Evolutionary conservation across 2,329 filamentous ascomycete species (phyloP).

Genomic region (Escovopsis sp.): DNA sequence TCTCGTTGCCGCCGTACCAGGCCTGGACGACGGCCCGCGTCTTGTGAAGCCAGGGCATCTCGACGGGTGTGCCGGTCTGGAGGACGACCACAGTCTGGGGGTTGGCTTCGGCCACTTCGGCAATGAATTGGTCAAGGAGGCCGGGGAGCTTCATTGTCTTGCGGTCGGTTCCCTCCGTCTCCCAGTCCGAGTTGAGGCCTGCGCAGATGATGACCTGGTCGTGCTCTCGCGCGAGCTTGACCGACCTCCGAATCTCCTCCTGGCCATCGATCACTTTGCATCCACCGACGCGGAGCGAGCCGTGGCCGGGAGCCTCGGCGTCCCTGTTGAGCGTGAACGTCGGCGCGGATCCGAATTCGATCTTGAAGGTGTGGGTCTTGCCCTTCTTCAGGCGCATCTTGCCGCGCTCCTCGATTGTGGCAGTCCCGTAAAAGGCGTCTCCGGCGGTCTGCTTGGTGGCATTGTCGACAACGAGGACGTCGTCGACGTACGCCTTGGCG

Average conservation of each 20-base stretch:
- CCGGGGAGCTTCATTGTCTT: constrained; percentile 66
- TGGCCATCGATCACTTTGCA: constrained; percentile 41
- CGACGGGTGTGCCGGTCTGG: constrained; percentile 61
- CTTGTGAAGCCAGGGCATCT: constrained; percentile 51
- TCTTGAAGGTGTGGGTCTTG: constrained; percentile 39
- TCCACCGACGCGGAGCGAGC: constrained; percentile 47
- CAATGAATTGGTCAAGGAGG: constrained; percentile 53
- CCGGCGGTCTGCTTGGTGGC: constrained; percentile 45
- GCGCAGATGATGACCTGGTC: constrained; percentile 68
- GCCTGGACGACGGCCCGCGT: constrained; percentile 52
- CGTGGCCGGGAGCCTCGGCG: constrained; percentile 37
- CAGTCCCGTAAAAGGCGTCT: constrained; percentile 49
- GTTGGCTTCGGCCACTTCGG: constrained; percentile 49
- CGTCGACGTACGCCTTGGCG: constrained; percentile 49
- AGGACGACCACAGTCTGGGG: constrained; percentile 57
- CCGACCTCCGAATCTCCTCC: constrained; percentile 49
- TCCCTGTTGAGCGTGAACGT: constrained; percentile 38
- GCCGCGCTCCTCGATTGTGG: constrained; percentile 48
- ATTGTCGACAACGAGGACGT: constrained; percentile 48
- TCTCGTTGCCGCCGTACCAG: constrained; percentile 82
- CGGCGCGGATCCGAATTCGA: constrained; percentile 45
- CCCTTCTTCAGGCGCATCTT: constrained; percentile 41
- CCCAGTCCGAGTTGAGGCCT: constrained; percentile 69
- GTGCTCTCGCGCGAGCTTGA: constrained; percentile 48
- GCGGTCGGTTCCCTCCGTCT: constrained; percentile 64